These are phyloP conservation scores for Tilletia indica DNA, from an alignment of 1,284 basidiomycete genomes.

Conservation along the genomic window DNA sequence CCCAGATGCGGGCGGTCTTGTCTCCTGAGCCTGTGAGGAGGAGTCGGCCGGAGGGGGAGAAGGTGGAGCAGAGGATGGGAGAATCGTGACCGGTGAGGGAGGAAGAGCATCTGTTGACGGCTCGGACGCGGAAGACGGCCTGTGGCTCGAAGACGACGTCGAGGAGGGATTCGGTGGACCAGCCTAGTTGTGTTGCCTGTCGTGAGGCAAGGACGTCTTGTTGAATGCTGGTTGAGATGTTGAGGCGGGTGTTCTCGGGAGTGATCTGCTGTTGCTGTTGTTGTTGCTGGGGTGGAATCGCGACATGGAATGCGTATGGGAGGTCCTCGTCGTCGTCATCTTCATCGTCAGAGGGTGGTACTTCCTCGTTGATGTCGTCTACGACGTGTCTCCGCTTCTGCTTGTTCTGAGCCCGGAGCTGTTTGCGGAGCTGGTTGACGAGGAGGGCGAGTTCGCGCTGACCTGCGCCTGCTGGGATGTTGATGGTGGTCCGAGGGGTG, in stretches of 20 bases:
- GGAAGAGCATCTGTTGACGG: constrained; percentile 87
- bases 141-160: constrained; percentile 65
- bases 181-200: constrained; percentile 44
- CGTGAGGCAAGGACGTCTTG: constrained; percentile 43
- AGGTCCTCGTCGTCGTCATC: constrained; percentile 52
- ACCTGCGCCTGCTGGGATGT: constrained; percentile 47
- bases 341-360: constrained; percentile 33
- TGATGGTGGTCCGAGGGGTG: constrained; percentile 46
- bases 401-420: constrained; percentile 23
- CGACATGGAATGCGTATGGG: constrained; percentile 52
- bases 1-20: constrained; percentile 88
- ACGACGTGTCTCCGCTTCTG: constrained; percentile 5
- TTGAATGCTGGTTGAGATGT: constrained; percentile 43
- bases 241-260: constrained; percentile 31
- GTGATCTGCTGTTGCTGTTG: constrained; percentile 19
- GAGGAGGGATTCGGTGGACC: constrained; percentile 52
- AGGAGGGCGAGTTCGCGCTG: constrained; percentile 46
- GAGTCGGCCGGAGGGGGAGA: constrained; percentile 85
- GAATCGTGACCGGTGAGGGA: constrained; percentile 87
- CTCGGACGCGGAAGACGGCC: constrained; percentile 89
- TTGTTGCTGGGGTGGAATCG: constrained; percentile 27
- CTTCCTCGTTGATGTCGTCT: constrained; percentile 28
- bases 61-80: constrained; percentile 90
- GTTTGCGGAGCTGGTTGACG: constrained; percentile 47
- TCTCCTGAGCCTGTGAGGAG: constrained; percentile 95